These are phyloP conservation scores for Metrosideros polymorpha DNA, from an alignment of 441 rosid species.

Conservation along the genomic window DNA sequence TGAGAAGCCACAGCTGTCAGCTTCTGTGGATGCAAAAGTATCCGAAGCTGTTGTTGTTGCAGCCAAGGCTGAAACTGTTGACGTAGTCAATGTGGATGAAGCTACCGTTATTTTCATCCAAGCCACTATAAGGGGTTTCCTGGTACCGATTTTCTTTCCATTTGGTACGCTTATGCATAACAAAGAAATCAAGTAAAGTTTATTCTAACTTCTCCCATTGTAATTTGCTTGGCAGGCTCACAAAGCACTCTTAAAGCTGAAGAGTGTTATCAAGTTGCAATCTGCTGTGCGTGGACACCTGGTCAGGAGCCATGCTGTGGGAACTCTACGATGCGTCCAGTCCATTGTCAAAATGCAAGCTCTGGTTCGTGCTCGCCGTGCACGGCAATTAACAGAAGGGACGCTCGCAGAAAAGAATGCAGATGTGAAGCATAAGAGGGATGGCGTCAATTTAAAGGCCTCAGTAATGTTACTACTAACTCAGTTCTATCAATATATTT, in stretches of 20 bases:
- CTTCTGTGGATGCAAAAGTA: conserved; percentile 17
- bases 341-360: conserved; percentile 88
- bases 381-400: conserved; percentile 25
- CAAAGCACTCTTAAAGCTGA: conserved; percentile 52
- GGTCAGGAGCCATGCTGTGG: conserved; percentile 82
- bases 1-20: conserved; percentile 29
- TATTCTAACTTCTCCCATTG: background rate
- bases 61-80: conserved; percentile 17
- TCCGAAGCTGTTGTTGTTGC: conserved; percentile 11
- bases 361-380: conserved; percentile 65
- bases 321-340: conserved; percentile 74
- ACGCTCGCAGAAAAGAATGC: conserved; percentile 4
- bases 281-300: conserved; percentile 89
- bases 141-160: conserved; percentile 32
- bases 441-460: conserved; percentile 11
- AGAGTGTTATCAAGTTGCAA: conserved; percentile 76
- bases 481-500: background rate
- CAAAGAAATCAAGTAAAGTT: background rate
- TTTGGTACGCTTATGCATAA: background rate
- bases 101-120: conserved; percentile 49
- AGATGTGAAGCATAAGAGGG: conserved; percentile 17
- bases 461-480: conserved; percentile 27
- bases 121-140: conserved; percentile 46
- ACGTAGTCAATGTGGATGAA: conserved; percentile 28
- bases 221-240: conserved; percentile 37